Percentiles rank a stretch among this genome's conserved stretches.
Evolutionary conservation across 2,329 filamentous ascomycete genomes (phyloP).

Genomic region (Apiospora pterosperma): DNA sequence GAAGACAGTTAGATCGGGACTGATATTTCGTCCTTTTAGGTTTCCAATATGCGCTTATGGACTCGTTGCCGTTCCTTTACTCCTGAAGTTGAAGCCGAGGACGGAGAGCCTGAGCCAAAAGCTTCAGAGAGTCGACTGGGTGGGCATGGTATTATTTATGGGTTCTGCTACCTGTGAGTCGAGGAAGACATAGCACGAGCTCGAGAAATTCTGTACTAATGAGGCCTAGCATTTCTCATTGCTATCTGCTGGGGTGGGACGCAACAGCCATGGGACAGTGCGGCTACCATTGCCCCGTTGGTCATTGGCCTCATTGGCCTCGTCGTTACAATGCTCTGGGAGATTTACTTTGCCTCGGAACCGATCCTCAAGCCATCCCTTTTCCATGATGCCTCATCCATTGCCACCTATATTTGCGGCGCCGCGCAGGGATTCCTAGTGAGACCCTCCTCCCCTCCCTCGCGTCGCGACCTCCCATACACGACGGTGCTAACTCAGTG

Average conservation of each 20-base stretch:
- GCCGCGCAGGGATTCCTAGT: slow-evolving; percentile 31
- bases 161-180: slow-evolving; percentile 28
- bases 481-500: neutral
- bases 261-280: slow-evolving; percentile 38
- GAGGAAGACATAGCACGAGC: neutral
- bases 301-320: slow-evolving; percentile 39
- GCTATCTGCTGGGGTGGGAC: slow-evolving; percentile 46
- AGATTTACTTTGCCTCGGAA: slow-evolving; percentile 26
- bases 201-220: neutral
- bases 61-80: slow-evolving; percentile 34
- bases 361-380: slow-evolving; percentile 32
- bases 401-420: slow-evolving; percentile 27
- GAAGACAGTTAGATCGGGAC: neutral
- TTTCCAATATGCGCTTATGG: slow-evolving; percentile 39
- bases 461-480: too few relatives aligned
- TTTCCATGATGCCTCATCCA: slow-evolving; percentile 19
- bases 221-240: slow-evolving; percentile 34
- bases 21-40: slow-evolving; percentile 25
- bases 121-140: slow-evolving; percentile 39
- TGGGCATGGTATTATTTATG: slow-evolving; percentile 43
- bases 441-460: slow-evolving; percentile 7
- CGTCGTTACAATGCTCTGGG: slow-evolving; percentile 33
- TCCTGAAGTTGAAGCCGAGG: slow-evolving; percentile 36
- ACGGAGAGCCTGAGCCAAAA: slow-evolving; percentile 29
- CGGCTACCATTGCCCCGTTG: slow-evolving; percentile 38